Evolutionary conservation across 1,284 basidiomycete species (phyloP), one percentile per base, ranked within the genome.

Genomic region (Phenoliferia sp.): DNA sequence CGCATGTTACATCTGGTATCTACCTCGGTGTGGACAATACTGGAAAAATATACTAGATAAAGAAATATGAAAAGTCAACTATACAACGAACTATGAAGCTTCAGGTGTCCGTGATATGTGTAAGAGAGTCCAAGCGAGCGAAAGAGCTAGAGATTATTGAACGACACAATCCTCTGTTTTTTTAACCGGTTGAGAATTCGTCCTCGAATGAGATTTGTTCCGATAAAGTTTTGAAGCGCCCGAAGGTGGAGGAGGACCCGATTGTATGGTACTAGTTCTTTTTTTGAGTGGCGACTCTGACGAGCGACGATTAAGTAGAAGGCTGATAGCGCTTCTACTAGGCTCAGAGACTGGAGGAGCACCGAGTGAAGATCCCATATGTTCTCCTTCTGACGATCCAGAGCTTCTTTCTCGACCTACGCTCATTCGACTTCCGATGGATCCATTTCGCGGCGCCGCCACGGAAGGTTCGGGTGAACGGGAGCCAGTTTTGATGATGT

Each of bases 171-270:
- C 66, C 17, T 59, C 34, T 44, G 44, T 39, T 29, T 59, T 29
- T 55, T 62, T 65, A 39, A 61, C 58, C 9, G 67, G 63, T 61
- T 60, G 61, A 26, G 50, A 60, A 19, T 57, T 58, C 19, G 61
- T 36, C 16, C 67, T 29, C 31, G 58, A 48, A 35, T 68, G 64
- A 15, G 60, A 61, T 54, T 65, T 65, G 28, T 31, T 36, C 9
- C 50, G 22, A 29, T 35, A 55, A 32, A 64, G 63, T 36, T 55
- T 34, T 50, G 58, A 35, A 17, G 44, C 62, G 10, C 22, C 17
- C 29, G 59, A n/a, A 15, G 63, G n/a, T 54, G 16, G 59, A 44
- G 31, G 59, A 48, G 56, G 60, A 62, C 55, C 32, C 17, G n/a
- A 31, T 36, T 39, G 44, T 56, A 39, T 7, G 48, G 17, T 15